These are phyloP conservation scores for Fusarium chaquense DNA, from an alignment of 2,329 filamentous ascomycete species.

Conservation along the genomic window DNA sequence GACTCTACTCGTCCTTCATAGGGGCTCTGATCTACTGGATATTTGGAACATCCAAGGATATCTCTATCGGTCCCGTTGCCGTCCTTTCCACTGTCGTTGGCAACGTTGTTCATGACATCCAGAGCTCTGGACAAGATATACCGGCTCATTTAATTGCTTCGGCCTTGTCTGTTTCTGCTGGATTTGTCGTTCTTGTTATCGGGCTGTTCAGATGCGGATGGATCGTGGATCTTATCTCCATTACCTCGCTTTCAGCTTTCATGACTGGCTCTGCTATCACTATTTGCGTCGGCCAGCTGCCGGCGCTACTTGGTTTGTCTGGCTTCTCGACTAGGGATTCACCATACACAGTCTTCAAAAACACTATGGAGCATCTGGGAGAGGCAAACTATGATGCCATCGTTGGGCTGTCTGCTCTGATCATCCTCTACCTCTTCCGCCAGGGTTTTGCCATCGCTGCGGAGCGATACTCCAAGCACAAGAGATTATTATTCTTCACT, in stretches of 20 bases:
- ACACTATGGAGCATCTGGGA: constrained; percentile 79
- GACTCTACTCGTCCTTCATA: constrained; percentile 90
- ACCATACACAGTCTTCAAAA: constrained; percentile 86
- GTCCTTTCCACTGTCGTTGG: constrained; percentile 94
- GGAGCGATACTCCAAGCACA: constrained; percentile 74
- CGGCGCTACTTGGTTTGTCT: constrained; percentile 82
- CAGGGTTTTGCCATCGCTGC: constrained; percentile 72
- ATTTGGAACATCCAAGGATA: constrained; percentile 98
- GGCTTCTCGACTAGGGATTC: constrained; percentile 79
- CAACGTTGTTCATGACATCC: constrained; percentile 77
- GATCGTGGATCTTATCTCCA: constrained; percentile 92
- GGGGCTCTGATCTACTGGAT: constrained; percentile 96
- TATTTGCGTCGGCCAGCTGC: constrained; percentile 87
- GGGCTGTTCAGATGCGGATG: constrained; percentile 86
- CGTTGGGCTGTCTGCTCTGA: constrained; percentile 85
- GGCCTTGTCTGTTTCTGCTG: constrained; percentile 80
- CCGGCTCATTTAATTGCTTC: constrained; percentile 78
- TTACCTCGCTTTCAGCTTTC: constrained; percentile 91
- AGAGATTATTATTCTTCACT: constrained; percentile 88
- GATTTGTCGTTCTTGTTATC: constrained; percentile 80
- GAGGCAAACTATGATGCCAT: constrained; percentile 81
- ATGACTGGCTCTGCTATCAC: constrained; percentile 96
- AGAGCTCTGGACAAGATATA: constrained; percentile 67
- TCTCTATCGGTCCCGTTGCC: constrained; percentile 95
- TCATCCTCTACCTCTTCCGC: constrained; percentile 82